Base-by-base conservation (phyloP, 306 rosid genomes). In the Cucurbita moschata region DNA sequence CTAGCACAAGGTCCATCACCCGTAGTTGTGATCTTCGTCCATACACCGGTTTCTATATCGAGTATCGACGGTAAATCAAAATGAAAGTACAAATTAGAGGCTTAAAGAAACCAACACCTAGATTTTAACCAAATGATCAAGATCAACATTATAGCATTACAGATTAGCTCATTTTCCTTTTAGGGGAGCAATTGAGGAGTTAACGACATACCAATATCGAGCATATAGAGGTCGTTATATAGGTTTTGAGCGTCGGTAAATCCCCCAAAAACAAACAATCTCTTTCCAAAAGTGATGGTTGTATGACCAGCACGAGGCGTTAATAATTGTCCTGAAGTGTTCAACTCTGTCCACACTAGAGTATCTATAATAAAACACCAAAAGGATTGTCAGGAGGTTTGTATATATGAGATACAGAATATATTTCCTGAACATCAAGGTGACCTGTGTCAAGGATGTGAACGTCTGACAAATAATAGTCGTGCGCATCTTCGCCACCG, bases 271-370 rank as follows among this genome's bases (percentile, higher is more conserved):
- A 95, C 96, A 81, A 91, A 89, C 86, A 95, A 83, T 82, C 80
- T 84, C 83, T 81, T 95, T 79, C 92, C 97, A 72, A 91, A 89
- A 73, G 96, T 79, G 83, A 91, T 90, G 15, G 99, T 84, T 15
- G 92, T 86, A 78, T 95, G 99, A 82, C 99, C 99, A 62, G 96
- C 99, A 77, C 97, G 96, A 57, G 97, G 96, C 16, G 96, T 78
- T 81, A 95, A 81, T 69, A 84, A 65, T 77, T 91, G 95, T 76
- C 97, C 97, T 15, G 91, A 83, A 74, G 96, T 88, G 70, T 54
- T 80, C 87, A 91, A 87, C 89, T 95, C 92, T 80, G 88, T 88
- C 99, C 99, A 95, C 64, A 84, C 80, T 75, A 91, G 87, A 66
- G 96, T 88, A 89, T 95, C 99, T 95, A 83, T 72, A 62, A 80